phyloP scores from a whole-genome alignment of 164 flowering plant species.

The Brasenia schreberi region DNA sequence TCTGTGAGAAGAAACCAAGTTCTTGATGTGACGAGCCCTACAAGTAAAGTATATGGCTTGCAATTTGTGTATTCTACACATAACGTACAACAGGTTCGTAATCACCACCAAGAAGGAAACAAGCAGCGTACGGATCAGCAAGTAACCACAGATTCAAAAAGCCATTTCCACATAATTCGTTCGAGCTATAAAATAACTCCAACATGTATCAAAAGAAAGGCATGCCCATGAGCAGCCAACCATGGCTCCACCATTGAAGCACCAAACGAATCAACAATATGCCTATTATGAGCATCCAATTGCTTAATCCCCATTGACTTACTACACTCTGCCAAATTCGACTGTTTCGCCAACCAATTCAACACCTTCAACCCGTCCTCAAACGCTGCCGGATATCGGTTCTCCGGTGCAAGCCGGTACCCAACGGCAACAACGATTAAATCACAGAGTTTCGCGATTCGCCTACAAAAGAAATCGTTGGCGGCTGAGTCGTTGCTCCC shows the following conservation, averaged over 20 bases:
- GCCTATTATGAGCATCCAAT: slow-evolving; percentile 10
- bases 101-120: too few relatives aligned
- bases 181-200: too few relatives aligned
- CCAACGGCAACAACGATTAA: slow-evolving; percentile 76
- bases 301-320: slow-evolving; percentile 30
- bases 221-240: slow-evolving; percentile 81
- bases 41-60: too few relatives aligned
- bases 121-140: too few relatives aligned
- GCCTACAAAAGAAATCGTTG: slow-evolving; percentile 62
- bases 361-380: slow-evolving; percentile 74
- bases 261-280: slow-evolving; percentile 71
- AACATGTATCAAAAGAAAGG: too few relatives aligned
- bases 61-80: too few relatives aligned
- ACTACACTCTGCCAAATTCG: slow-evolving; percentile 58
- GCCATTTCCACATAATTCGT: too few relatives aligned
- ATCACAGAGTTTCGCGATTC: slow-evolving; percentile 72
- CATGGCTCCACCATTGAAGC: slow-evolving; percentile 97
- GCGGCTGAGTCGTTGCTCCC: slow-evolving; percentile 65
- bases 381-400: slow-evolving; percentile 63
- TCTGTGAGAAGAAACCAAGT: too few relatives aligned
- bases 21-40: too few relatives aligned
- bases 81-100: too few relatives aligned
- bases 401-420: slow-evolving; percentile 79
- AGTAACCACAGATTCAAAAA: too few relatives aligned
- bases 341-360: slow-evolving; percentile 75